Conservation (phyloP, 768 basidiomycete genomes). For the Leccinum sublutescens region DNA sequence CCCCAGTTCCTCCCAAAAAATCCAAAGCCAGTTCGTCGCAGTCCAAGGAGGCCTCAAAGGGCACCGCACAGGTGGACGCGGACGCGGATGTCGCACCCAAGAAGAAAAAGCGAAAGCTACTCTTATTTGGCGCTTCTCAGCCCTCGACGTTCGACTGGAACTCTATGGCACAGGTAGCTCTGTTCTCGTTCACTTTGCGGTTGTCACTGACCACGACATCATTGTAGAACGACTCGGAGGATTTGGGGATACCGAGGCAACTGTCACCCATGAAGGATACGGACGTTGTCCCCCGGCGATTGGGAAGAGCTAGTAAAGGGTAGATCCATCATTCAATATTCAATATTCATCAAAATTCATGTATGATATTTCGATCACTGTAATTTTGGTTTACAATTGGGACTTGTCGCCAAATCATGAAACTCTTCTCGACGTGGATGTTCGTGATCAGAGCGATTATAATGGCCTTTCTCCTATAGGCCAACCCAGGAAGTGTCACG, state of each 20-base stretch:
- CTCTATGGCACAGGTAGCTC: conserved; percentile 38
- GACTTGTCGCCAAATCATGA: conserved; percentile 75
- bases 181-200: not conserved
- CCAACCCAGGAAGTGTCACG: conserved; percentile 44
- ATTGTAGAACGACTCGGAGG: conserved; percentile 34
- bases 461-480: conserved; percentile 55
- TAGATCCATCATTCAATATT: conserved; percentile 1
- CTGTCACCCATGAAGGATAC: conserved; percentile 66
- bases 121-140: conserved; percentile 49
- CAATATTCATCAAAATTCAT: not conserved
- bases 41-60: conserved; percentile 18
- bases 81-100: conserved; percentile 38
- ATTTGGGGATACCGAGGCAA: conserved; percentile 60
- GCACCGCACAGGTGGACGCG: conserved; percentile 1
- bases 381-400: not conserved
- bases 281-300: conserved; percentile 47
- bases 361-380: not conserved
- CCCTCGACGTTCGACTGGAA: conserved; percentile 46
- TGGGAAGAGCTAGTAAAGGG: conserved; percentile 29
- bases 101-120: conserved; percentile 73
- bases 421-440: conserved; percentile 75
- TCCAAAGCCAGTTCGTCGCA: conserved; percentile 17
- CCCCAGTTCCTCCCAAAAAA: conserved; percentile 23
- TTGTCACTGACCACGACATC: not conserved
- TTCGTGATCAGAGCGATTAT: conserved; percentile 84